Evolutionary conservation across 305 asterid species (phyloP), one percentile per base, ranked within the genome.

Genomic region (Nicotiana rustica): DNA sequence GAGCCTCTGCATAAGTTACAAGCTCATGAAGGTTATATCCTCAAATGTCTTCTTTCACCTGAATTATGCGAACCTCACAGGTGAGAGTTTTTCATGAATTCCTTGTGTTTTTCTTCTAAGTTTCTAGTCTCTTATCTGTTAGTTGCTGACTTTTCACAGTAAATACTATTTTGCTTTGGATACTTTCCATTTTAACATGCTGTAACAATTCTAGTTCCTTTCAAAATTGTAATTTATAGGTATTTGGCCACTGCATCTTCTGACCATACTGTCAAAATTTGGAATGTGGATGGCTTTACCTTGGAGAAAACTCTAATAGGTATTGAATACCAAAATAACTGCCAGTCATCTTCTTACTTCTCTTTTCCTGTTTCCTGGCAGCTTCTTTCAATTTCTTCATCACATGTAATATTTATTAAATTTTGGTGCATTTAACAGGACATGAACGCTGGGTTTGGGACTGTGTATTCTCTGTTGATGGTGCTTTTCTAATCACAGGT

Each of bases 381-480:
- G 52, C 78, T 44, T 49, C 60, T 49, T 80, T 80, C 35, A 38
- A 44, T 49, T 31, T 71, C 52, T 47, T 82, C 60, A 29, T 57
- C 35, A 60, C 33, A 21, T 83, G 49, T 79, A 19, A 56, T 61
- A 33, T 68, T 60, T n/a, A 78, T 81, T 60, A 80, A 55, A 31
- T 31, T 82, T 52, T 57, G 41, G 31, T 83, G 21, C 75, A 49
- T 75, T 52, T 88, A 85, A 82, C 86, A 94, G 99, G 98, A 82
- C 98, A 96, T 86, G 93, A 91, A 77, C 97, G 97, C 49, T 96
- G 99, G 97, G 98, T 94, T 55, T 93, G 99, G 97, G 99, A 93
- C 89, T 96, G 99, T 82, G 97, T 96, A 79, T 96, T 94, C 91
- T 96, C 98, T 8, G 97, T 93, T 0, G 99, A 94, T 73, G 99